A percentile compares a stretch with the other conserved stretches of the same genome.
Evolutionary conservation across 2,329 filamentous ascomycete genomes (phyloP).

Genomic region (Daldinia sp.): DNA sequence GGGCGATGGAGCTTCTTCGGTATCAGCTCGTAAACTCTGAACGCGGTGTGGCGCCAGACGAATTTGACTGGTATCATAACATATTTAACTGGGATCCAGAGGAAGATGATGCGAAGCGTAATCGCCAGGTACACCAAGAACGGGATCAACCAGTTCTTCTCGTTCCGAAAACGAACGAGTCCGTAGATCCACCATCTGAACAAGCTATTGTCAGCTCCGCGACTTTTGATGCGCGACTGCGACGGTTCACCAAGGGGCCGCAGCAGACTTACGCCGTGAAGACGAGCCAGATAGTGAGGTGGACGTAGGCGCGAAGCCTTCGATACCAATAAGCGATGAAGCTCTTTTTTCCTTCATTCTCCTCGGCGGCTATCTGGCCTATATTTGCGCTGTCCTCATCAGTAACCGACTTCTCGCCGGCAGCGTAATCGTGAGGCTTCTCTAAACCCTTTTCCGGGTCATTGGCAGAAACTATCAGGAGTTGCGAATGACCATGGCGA

Average conservation of each 20-base stretch:
- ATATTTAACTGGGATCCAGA: conserved; percentile 76
- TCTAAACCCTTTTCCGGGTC: conserved; percentile 56
- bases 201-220: conserved; percentile 37
- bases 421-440: conserved; percentile 54
- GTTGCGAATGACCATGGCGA: conserved; percentile 58
- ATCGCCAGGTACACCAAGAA: conserved; percentile 85
- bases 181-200: conserved; percentile 57
- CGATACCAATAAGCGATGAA: conserved; percentile 56
- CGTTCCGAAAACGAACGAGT: conserved; percentile 73
- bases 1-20: conserved; percentile 75
- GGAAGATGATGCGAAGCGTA: conserved; percentile 78
- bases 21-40: conserved; percentile 69
- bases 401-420: conserved; percentile 51
- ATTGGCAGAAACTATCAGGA: conserved; percentile 52
- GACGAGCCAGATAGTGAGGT: conserved; percentile 58
- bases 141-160: conserved; percentile 83
- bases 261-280: conserved; percentile 53
- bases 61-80: conserved; percentile 75
- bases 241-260: conserved; percentile 16
- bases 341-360: conserved; percentile 41
- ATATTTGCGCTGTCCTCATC: conserved; percentile 51
- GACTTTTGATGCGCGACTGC: conserved; percentile 17
- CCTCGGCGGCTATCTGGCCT: conserved; percentile 41
- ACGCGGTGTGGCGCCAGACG: conserved; percentile 75
- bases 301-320: conserved; percentile 59